Base-by-base conservation (phyloP, 2,329 filamentous ascomycete species). In the Bipolaris zeicola region DNA sequence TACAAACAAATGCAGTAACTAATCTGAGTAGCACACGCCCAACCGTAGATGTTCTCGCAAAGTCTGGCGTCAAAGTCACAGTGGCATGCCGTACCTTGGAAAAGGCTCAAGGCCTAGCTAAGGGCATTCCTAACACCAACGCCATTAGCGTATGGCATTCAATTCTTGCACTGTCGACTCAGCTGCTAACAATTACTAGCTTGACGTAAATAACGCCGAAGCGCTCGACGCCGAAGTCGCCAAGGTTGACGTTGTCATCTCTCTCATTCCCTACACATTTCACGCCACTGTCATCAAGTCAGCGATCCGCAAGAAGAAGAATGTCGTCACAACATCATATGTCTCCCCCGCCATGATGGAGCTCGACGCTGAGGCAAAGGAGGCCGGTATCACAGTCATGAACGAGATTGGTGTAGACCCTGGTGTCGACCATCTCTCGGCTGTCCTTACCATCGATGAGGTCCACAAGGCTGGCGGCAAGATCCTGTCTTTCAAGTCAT, bases 281-380 rank as follows among this genome's bases (percentile, higher is more conserved):
- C 73, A 75, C 61, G 90, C 89, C 43, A 83, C 85, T 53, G 92
- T 97, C 70, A 96, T 97, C 86, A 94, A 96, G 85, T 88, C 89
- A 34, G 94, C 92, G 62, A 97, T 98, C 80, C 86, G 89, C 71
- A 85, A 89, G 71, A 97, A 96, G 90, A 96, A 94, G 85, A 82
- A 98, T 81, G 92, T 98, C 59, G 93, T 98, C 72, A 97, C 94
- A 57, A 97, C 94, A 28, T 92, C 87, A 64, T 98, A 98, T 75
- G 90, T 96, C 66, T 96, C 91, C 4, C 92, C 92, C 3, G 91
- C 91, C 64, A 97, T 97, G 92, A 79, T 89, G 80, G 94, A 93
- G 81, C 87, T 98, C 48, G 89, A 97, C 71, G 82, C 87, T 69
- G 82, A 89, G 68, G 87, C 85, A 76, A 96, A 96, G 84, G 90